Evolutionary conservation across 2,329 filamentous ascomycete genomes (phyloP).

Genomic region (Aspergillus candidus): DNA sequence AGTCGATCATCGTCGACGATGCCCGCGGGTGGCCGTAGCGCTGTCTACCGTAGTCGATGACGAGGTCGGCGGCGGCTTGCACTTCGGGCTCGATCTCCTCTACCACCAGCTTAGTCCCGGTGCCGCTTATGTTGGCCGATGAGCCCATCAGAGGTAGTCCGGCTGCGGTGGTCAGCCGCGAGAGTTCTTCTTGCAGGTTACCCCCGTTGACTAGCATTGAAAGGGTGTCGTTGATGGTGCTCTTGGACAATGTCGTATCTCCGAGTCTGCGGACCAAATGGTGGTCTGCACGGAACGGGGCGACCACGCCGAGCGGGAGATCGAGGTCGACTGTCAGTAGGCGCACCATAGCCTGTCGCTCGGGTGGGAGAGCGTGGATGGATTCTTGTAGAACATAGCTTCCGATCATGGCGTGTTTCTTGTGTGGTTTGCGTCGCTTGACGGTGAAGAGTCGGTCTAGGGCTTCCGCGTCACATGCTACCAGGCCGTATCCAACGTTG

Average conservation of each 20-base stretch:
- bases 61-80: conserved; percentile 21
- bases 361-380: conserved; percentile 15
- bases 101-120: conserved; percentile 21
- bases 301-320: conserved; percentile 21
- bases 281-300: conserved; percentile 18
- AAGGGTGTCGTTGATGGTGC: conserved; percentile 19
- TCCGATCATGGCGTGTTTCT: conserved; percentile 25
- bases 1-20: conserved; percentile 27
- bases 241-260: conserved; percentile 8
- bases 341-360: conserved; percentile 14
- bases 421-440: conserved; percentile 20
- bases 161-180: conserved; percentile 14
- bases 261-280: conserved; percentile 18
- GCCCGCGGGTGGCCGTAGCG: conserved; percentile 19
- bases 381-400: conserved; percentile 19
- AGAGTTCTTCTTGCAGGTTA: conserved; percentile 22
- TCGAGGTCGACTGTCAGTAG: conserved; percentile 20
- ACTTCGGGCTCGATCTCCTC: conserved; percentile 29
- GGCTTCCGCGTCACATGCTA: conserved; percentile 15
- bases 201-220: conserved; percentile 26
- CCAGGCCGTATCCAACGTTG: conserved; percentile 23
- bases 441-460: conserved; percentile 15
- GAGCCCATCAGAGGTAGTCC: conserved; percentile 23
- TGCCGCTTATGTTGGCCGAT: conserved; percentile 27
- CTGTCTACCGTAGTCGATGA: conserved; percentile 27